Evolutionary conservation across 345 rosid genomes (phyloP), one percentile per base, ranked within the genome.

Genomic region (Citrus mangshanensis): DNA sequence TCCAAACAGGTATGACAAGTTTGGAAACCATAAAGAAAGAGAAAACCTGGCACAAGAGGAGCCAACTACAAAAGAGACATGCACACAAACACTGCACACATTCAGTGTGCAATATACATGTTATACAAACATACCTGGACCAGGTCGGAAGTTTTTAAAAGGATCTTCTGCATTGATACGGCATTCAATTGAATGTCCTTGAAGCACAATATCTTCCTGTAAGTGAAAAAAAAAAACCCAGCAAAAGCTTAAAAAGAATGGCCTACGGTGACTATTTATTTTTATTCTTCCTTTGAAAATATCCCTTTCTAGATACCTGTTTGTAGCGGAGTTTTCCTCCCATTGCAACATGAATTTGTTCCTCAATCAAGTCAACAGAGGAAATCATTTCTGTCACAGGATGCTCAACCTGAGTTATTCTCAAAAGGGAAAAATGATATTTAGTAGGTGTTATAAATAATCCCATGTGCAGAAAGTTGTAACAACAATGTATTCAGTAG

Each of bases 131-230:
- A 77, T 77, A 96, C 99, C 99, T 82, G 99, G 99, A 35, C 99
- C 99, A 24, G 99, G 99, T 79, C 97, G 89, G 87, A 96, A 96
- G 30, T 92, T 93, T 84, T 96, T 96, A 78, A 96, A 96, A 73
- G 99, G 95, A 82, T 96, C 99, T 83, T 96, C 99, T 13, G 98
- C 99, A 82, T 96, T 96, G 84, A 96, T 96, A 81, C 98, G 98
- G 28, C 98, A 93, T 85, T 96, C 99, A 82, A 96, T 96, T 66
- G 99, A 94, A 87, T 96, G 98, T 65, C 99, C 99, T 84, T 91
- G 88, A 34, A 96, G 98, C 81, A 94, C 94, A 81, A 96, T 91
- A 24, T 94, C 99, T 78, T 92, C 99, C 99, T 95, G 88, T 73
- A 80, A 38, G 63, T 19, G 42, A 38, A 38, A 38, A 28, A 30